Evolutionary conservation across 768 basidiomycete species (phyloP), one percentile per base, ranked within the genome.

Genomic region (Tricholoma furcatifolium): DNA sequence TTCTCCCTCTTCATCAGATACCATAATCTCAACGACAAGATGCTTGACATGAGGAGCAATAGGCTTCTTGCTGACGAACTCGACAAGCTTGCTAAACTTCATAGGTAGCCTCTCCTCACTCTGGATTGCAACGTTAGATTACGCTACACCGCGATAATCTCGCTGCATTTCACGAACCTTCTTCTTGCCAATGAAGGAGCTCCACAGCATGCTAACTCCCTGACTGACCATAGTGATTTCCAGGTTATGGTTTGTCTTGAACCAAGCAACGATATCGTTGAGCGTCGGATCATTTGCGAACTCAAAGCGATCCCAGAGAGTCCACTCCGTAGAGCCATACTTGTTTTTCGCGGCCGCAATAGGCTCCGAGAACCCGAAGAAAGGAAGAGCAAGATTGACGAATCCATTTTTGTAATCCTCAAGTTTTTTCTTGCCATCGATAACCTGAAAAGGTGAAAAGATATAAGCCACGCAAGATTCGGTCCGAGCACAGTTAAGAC

Each of bases 361-460:
- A 10, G 97, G 97, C 64, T 99, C 97, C 2, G 95, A 98, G 78
- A 98, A 99, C 23, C 93, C 97, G 65, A 98, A 98, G 86, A 98
- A 98, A 1, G 97, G 97, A 49, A 99, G 73, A 3, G 97, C 97
- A 49, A 99, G 80, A 70, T 99, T 99, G 63, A 98, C 83, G 70
- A 99, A 99, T 35, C 95, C 96, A 63, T 99, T 99, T 81, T 97
- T 98, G 82, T 92, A 99, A 43, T 88, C 82, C 60, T 98, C 97
- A 12, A 98, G 75, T 65, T 92, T 89, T 64, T 77, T 85, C 82
- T 98, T 98, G 56, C 88, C 88, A 67, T 98, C 97, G 60, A 99
- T 95, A 66, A 98, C 80, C 94, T 97, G 56, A 10, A 10, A 27
- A 32, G 50, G 15, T 24, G 31, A 31, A 18, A 39, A n/a, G 27